Evolutionary conservation across 306 rosid genomes (phyloP).

Genomic region (Casuarina glauca): DNA sequence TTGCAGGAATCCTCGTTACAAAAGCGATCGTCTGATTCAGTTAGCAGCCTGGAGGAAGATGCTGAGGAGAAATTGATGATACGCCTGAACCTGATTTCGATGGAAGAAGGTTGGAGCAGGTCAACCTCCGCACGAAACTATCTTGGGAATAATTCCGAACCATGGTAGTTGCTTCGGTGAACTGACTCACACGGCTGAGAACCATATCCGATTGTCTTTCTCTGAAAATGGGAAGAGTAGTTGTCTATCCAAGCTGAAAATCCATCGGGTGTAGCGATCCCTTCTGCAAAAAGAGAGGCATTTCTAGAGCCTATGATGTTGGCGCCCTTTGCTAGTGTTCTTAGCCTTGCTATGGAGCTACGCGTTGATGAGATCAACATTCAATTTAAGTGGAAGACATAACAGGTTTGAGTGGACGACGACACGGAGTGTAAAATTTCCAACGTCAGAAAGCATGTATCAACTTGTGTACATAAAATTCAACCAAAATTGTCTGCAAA

Average conservation of each 20-base stretch:
- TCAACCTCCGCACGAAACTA: slow-evolving; percentile 52
- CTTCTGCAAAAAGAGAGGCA: neutral
- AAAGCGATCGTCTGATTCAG: slow-evolving; percentile 27
- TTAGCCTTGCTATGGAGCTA: neutral
- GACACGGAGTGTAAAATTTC: neutral
- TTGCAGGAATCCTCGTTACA: slow-evolving; percentile 49
- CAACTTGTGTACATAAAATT: neutral
- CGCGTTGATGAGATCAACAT: neutral
- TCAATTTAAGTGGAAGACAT: neutral
- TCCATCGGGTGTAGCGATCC: neutral
- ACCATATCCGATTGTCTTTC: neutral
- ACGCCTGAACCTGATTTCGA: slow-evolving; percentile 64
- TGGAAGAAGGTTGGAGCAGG: slow-evolving; percentile 81
- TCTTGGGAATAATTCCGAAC: slow-evolving; percentile 69
- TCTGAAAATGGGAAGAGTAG: neutral
- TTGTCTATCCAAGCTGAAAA: neutral
- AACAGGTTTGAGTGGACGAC: neutral
- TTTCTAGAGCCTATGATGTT: neutral
- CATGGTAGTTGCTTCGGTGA: slow-evolving; percentile 55
- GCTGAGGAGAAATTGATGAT: slow-evolving; percentile 64
- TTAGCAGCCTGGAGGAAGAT: slow-evolving; percentile 54
- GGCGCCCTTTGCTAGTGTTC: neutral
- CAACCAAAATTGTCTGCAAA: neutral
- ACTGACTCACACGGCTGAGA: slow-evolving; percentile 9
- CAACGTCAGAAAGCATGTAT: neutral